phyloP scores from a whole-genome alignment of 805 yeast genomes.

The Grigorovia humatica region DNA sequence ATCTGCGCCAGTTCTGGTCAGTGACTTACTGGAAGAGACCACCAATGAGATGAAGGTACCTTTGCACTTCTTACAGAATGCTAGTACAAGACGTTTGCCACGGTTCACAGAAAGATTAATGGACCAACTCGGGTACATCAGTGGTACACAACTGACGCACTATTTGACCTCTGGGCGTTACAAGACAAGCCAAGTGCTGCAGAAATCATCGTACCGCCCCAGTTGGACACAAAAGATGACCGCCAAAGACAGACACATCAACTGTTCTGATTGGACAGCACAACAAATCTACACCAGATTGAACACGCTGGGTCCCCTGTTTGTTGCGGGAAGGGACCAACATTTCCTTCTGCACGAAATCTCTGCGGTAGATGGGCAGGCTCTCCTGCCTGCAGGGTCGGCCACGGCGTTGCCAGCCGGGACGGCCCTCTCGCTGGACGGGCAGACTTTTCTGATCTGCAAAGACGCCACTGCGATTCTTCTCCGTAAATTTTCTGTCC shows the following conservation, averaged over 20 bases:
- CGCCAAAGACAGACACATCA: slow-evolving; percentile 24
- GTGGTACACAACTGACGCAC: slow-evolving; percentile 29
- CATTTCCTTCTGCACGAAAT: too few relatives aligned
- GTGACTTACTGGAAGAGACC: slow-evolving; percentile 5
- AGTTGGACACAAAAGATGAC: slow-evolving; percentile 49
- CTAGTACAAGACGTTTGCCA: background rate
- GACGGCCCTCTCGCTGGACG: background rate
- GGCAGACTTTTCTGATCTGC: background rate
- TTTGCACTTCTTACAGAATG: slow-evolving; percentile 1
- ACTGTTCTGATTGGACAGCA: background rate
- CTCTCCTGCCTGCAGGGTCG: too few relatives aligned
- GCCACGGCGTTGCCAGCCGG: background rate
- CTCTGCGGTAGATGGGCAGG: too few relatives aligned
- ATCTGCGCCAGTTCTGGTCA: slow-evolving; percentile 26
- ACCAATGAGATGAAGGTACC: slow-evolving; percentile 10
- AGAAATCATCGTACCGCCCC: slow-evolving; percentile 4
- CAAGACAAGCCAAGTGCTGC: background rate
- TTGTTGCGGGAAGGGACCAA: too few relatives aligned
- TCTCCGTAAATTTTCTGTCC: background rate
- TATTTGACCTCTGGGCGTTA: background rate
- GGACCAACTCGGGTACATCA: slow-evolving; percentile 44
- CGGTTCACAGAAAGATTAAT: slow-evolving; percentile 28
- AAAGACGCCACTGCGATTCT: background rate
- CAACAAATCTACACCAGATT: background rate
- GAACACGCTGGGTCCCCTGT: background rate